Conservation (phyloP, 2,329 filamentous ascomycete species). For the Phaeoacremonium minimum region DNA sequence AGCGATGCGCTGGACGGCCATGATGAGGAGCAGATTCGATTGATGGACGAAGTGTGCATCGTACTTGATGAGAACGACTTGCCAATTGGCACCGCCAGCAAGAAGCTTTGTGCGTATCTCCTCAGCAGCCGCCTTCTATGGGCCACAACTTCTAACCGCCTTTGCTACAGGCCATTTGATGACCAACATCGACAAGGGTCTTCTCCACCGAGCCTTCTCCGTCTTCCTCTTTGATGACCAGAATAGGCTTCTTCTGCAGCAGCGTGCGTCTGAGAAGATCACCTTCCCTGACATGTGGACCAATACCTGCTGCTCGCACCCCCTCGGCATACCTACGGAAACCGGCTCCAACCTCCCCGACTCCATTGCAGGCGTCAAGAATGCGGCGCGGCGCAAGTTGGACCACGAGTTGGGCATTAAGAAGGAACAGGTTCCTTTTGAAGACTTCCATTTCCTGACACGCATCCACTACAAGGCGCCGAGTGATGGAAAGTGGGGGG, state of each 20-base stretch:
- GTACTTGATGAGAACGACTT: constrained; percentile 88
- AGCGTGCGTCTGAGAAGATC: constrained; percentile 94
- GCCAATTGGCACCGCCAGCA: constrained; percentile 93
- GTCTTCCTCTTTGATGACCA: constrained; percentile 96
- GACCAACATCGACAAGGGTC: constrained; percentile 95
- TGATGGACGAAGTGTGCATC: constrained; percentile 99
- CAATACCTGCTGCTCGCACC: constrained; percentile 98
- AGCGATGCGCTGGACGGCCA: constrained; percentile 80
- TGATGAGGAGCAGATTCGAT: constrained; percentile 92
- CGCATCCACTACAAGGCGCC: constrained; percentile 98
- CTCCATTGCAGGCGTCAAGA: constrained; percentile 81
- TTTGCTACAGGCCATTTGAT: constrained; percentile 79
- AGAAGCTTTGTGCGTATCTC: constrained; percentile 79
- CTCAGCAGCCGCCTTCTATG: not conserved
- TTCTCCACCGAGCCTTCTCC: constrained; percentile 95
- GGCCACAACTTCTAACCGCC: constrained; percentile 1
- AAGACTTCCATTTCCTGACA: constrained; percentile 90
- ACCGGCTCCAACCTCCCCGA: constrained; percentile 78
- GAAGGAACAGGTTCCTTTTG: constrained; percentile 79
- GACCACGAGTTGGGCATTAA: constrained; percentile 94
- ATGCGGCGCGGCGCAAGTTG: constrained; percentile 87
- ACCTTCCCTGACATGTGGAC: constrained; percentile 99
- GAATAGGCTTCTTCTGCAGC: constrained; percentile 89
- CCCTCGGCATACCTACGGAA: constrained; percentile 85
- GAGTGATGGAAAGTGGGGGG: constrained; percentile 96